Evolutionary conservation across 305 asterid genomes (phyloP), one percentile per base, ranked within the genome.

Genomic region (Fraxinus sp.): DNA sequence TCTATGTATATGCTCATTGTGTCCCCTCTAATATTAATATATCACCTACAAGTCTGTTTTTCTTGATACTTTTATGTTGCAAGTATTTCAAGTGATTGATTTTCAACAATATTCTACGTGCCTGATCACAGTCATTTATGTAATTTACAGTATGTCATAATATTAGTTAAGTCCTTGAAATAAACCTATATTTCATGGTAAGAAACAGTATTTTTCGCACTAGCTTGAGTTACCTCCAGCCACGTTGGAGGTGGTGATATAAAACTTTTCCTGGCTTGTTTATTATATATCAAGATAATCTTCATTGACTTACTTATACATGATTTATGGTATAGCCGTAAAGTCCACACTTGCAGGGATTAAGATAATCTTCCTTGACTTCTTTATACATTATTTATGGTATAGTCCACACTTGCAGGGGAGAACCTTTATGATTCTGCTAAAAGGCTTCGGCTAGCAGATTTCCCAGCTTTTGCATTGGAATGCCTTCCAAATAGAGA

Each of bases 401-500:
- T 59, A 22, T 3, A 70, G 79, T 72, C 79, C 70, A 37, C 81
- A 78, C 57, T 76, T 89, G 88, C 92, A 94, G 98, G 98, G 79
- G 92, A 93, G 82, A 85, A 84, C 72, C 94, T 96, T 66, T 96
- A 94, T 81, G 97, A 90, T 85, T 94, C 98, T 46, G 98, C 99
- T 77, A 86, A 93, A 81, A 91, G 87, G 89, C 84, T 92, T 77
- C 91, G 97, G 79, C 79, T 96, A 76, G 91, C 92, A 36, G 90
- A 91, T 83, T 91, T 92, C 83, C 98, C 98, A 68, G 99, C 98
- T 78, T 96, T 94, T 81, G 98, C 98, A 70, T 86, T 96, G 90
- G 99, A 96, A 85, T 93, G 98, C 79, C 98, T 96, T 83, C 99
- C 98, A 35, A 96, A 96, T 82, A 91, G 98, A 20, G 88, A 96